A percentile compares a stretch with the other conserved stretches of the same genome.
Evolutionary conservation across 345 rosid species (phyloP).

Genomic region (Citrus unshiu): DNA sequence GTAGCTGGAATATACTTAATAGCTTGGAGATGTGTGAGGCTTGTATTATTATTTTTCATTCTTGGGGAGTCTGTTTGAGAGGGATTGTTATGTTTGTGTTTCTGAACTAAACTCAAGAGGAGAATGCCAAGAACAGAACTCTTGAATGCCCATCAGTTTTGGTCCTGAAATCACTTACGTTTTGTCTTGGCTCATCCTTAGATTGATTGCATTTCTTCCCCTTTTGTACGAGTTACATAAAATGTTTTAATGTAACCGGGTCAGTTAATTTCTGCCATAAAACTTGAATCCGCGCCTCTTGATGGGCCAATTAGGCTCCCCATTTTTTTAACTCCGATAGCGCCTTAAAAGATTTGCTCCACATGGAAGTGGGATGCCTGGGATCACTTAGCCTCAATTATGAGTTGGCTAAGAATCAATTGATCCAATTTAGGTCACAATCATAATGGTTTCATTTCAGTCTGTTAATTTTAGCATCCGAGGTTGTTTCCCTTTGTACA

Average conservation of each 20-base stretch:
- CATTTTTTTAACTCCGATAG: no score
- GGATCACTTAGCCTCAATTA: neutral
- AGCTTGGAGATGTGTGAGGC: constrained; percentile 20
- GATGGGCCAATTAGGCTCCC: neutral
- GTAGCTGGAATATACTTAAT: constrained; percentile 35
- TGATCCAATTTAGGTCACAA: neutral
- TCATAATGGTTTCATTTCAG: neutral
- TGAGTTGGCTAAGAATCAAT: neutral
- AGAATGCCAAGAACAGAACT: neutral
- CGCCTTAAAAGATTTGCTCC: neutral
- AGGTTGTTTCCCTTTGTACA: neutral
- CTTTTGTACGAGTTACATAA: neutral
- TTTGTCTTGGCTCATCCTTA: neutral
- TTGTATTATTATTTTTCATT: constrained; percentile 22
- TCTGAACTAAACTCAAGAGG: neutral
- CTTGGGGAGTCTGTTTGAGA: constrained; percentile 22
- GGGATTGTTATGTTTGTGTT: constrained; percentile 1
- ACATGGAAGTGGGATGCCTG: neutral
- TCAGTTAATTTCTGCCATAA: neutral
- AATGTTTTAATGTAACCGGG: neutral
- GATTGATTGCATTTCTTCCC: neutral
- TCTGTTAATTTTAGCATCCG: neutral
- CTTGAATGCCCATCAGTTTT: neutral
- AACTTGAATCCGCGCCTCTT: neutral
- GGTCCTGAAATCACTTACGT: neutral